phyloP scores from a whole-genome alignment of 768 basidiomycete genomes.

The Suillus paluster region DNA sequence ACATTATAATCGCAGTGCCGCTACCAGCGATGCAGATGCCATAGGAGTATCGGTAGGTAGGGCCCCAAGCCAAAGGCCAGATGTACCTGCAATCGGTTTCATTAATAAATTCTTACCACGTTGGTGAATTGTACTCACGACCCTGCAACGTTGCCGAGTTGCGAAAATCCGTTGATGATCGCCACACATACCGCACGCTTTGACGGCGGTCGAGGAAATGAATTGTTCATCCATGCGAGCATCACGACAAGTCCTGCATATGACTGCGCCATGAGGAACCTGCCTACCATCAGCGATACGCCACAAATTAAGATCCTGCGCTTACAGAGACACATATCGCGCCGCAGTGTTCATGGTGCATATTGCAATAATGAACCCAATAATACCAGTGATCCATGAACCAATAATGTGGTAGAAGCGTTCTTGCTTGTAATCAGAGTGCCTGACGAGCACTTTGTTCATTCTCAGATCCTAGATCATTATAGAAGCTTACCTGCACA shows the following conservation, averaged over 20 bases:
- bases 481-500: slow-evolving; percentile 47
- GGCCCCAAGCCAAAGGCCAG: slow-evolving; percentile 74
- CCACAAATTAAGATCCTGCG: slow-evolving; percentile 13
- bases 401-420: slow-evolving; percentile 71
- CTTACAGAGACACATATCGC: slow-evolving; percentile 69
- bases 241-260: slow-evolving; percentile 76
- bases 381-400: slow-evolving; percentile 58
- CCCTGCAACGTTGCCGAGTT: slow-evolving; percentile 84
- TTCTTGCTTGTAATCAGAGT: slow-evolving; percentile 72
- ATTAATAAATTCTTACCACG: slow-evolving; percentile 4
- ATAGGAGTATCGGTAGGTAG: slow-evolving; percentile 72
- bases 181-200: slow-evolving; percentile 87
- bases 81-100: slow-evolving; percentile 49
- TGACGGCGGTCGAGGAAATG: slow-evolving; percentile 75
- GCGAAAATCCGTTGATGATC: slow-evolving; percentile 79
- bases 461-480: neutral
- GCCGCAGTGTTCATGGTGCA: slow-evolving; percentile 65
- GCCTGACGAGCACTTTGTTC: slow-evolving; percentile 40
- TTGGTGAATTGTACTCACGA: slow-evolving; percentile 55
- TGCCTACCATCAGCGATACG: slow-evolving; percentile 27
- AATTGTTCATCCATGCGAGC: slow-evolving; percentile 54
- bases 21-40: slow-evolving; percentile 70
- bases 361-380: slow-evolving; percentile 71
- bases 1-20: slow-evolving; percentile 54
- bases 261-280: slow-evolving; percentile 78